A percentile compares a stretch with the other conserved stretches of the same genome.
These are phyloP conservation scores for Phytophthora fragariae DNA, from an alignment of 352 stramenopile genomes.

Conservation along the genomic window DNA sequence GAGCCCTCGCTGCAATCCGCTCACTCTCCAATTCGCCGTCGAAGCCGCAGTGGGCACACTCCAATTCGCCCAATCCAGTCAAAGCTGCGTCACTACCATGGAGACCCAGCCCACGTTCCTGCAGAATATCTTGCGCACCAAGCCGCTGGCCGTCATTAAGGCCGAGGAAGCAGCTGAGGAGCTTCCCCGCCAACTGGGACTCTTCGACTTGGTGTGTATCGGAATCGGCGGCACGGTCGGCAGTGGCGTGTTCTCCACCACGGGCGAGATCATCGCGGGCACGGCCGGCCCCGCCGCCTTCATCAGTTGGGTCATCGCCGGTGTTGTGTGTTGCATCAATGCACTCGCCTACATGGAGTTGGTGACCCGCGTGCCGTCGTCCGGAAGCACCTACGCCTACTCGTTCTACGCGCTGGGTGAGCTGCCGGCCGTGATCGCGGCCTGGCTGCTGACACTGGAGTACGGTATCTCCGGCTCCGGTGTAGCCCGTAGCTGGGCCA, in stretches of 20 bases:
- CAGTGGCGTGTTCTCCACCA: conserved; percentile 92
- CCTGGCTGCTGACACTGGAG: conserved; percentile 92
- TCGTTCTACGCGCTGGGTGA: conserved; percentile 94
- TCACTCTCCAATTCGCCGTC: conserved; percentile 34
- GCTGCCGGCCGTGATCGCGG: conserved; percentile 90
- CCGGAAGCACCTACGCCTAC: conserved; percentile 93
- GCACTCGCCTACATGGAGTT: conserved; percentile 93
- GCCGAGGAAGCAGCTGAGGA: conserved; percentile 77
- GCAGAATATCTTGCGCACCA: conserved; percentile 69
- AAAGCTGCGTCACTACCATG: conserved; percentile 22
- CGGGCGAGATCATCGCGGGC: conserved; percentile 74
- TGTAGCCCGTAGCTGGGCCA: conserved; percentile 93
- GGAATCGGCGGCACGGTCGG: conserved; percentile 94
- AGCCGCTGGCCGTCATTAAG: conserved; percentile 79
- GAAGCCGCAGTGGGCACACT: conserved; percentile 24
- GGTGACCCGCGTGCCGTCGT: conserved; percentile 86
- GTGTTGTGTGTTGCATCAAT: conserved; percentile 81
- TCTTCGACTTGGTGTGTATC: conserved; percentile 93
- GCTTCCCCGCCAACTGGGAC: conserved; percentile 68
- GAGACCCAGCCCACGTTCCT: conserved; percentile 50
- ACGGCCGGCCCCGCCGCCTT: conserved; percentile 82
- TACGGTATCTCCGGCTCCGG: conserved; percentile 92
- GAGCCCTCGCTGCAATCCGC: neutral
- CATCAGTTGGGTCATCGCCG: conserved; percentile 85
- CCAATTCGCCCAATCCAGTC: conserved; percentile 8